Conservation (phyloP, 2,329 filamentous ascomycete species). For the Ophiostoma sp. region DNA sequence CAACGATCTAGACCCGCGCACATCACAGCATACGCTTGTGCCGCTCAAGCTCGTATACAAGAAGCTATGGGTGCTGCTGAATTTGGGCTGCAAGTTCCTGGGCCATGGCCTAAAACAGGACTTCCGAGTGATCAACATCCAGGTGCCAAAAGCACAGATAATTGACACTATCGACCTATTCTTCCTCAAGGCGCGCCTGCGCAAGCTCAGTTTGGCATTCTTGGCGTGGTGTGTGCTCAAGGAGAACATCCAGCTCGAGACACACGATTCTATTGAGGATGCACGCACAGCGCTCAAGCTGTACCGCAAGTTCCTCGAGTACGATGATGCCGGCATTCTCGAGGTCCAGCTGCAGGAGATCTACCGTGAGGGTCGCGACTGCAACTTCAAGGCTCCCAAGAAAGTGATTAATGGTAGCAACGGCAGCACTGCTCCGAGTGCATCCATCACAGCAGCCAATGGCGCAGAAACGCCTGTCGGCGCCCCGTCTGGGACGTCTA, state of each 20-base stretch:
- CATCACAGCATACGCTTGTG: slow-evolving; percentile 77
- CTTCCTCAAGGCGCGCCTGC: slow-evolving; percentile 70
- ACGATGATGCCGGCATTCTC: slow-evolving; percentile 75
- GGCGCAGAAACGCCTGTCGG: slow-evolving; percentile 48
- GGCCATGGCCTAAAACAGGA: slow-evolving; percentile 92
- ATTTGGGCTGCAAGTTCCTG: slow-evolving; percentile 88
- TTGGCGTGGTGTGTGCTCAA: slow-evolving; percentile 86
- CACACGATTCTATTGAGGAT: slow-evolving; percentile 94
- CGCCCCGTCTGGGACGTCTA: not conserved
- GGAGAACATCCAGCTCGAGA: slow-evolving; percentile 88
- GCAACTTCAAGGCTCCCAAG: slow-evolving; percentile 48
- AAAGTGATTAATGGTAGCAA: slow-evolving; percentile 30
- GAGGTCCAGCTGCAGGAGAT: slow-evolving; percentile 82
- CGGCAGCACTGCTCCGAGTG: not conserved
- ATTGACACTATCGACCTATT: slow-evolving; percentile 94
- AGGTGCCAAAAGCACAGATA: slow-evolving; percentile 82
- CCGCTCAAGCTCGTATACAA: slow-evolving; percentile 91
- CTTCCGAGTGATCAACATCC: slow-evolving; percentile 97
- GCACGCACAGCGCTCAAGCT: slow-evolving; percentile 84
- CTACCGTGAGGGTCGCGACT: slow-evolving; percentile 51
- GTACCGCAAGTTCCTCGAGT: slow-evolving; percentile 86
- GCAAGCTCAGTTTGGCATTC: slow-evolving; percentile 88
- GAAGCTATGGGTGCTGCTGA: slow-evolving; percentile 93
- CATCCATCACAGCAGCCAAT: slow-evolving; percentile 22
- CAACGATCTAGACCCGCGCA: slow-evolving; percentile 73